Evolutionary conservation across 805 yeast species (phyloP).

Genomic region (Nakazawaea wyomingensis): DNA sequence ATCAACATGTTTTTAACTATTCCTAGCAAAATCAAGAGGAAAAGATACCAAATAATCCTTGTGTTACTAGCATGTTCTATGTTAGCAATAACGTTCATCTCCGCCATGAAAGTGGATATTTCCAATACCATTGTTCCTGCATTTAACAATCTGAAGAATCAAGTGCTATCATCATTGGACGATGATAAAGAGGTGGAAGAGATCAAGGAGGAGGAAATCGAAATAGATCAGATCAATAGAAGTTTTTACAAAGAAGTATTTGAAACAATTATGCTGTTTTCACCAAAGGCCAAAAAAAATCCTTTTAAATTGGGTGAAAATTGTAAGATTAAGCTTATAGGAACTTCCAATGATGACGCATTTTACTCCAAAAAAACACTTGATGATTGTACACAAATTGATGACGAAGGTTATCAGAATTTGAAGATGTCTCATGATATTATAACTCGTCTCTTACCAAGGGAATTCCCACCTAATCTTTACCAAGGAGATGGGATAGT

Average conservation of each 20-base stretch:
- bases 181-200: neutral
- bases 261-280: conserved; percentile 11
- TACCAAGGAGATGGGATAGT: conserved; percentile 58
- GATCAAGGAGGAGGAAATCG: neutral
- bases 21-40: too few species aligned
- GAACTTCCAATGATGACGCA: neutral
- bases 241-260: conserved; percentile 7
- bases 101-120: neutral
- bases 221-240: neutral
- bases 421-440: conserved; percentile 42
- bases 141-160: neutral
- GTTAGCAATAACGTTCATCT: neutral
- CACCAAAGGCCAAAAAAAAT: conserved; percentile 20
- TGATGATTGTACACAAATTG: conserved; percentile 39
- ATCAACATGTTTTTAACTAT: too few species aligned
- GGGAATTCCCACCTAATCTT: conserved; percentile 30
- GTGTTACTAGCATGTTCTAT: neutral
- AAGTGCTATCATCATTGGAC: neutral
- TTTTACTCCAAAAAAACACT: conserved; percentile 1
- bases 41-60: neutral
- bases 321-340: conserved; percentile 1
- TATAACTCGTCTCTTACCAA: conserved; percentile 37
- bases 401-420: neutral
- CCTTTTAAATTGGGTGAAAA: conserved; percentile 15
- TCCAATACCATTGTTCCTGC: neutral